These are phyloP conservation scores for Reutealis trisperma DNA, from an alignment of 345 rosid species.

Conservation along the genomic window DNA sequence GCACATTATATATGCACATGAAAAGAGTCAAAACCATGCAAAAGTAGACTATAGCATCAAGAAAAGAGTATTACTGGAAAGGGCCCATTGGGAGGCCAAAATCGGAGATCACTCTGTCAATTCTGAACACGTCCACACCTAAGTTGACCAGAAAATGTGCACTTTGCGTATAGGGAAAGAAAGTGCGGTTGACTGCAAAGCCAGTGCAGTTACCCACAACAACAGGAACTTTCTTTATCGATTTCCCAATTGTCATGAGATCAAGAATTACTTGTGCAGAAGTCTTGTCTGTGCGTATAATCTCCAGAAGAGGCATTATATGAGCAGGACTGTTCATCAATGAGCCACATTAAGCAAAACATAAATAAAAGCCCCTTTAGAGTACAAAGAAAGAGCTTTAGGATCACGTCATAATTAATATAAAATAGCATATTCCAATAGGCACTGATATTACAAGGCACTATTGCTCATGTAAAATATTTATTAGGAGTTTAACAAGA, in stretches of 20 bases:
- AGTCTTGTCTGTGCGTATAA: conserved; percentile 76
- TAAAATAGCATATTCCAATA: neutral
- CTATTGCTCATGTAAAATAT: neutral
- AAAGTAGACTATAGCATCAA: conserved; percentile 12
- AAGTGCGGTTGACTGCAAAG: conserved; percentile 89
- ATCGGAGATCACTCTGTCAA: conserved; percentile 68
- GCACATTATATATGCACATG: neutral
- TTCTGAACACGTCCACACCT: conserved; percentile 91
- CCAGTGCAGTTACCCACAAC: conserved; percentile 97
- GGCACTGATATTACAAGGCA: neutral
- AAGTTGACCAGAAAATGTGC: conserved; percentile 67
- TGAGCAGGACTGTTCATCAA: conserved; percentile 80
- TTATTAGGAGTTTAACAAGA: no score
- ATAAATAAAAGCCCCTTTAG: neutral
- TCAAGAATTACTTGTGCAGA: conserved; percentile 88
- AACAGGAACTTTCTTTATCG: conserved; percentile 88
- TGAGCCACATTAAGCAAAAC: conserved; percentile 21
- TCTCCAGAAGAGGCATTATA: conserved; percentile 95
- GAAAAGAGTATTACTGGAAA: conserved; percentile 69
- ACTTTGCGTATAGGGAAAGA: conserved; percentile 81
- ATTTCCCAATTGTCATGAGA: conserved; percentile 83
- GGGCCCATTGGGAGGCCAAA: conserved; percentile 97
- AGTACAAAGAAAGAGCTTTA: neutral
- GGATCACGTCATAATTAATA: neutral
- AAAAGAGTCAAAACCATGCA: neutral